Conservation (phyloP, 73 alveolate species). For the Diophrys appendiculata region DNA sequence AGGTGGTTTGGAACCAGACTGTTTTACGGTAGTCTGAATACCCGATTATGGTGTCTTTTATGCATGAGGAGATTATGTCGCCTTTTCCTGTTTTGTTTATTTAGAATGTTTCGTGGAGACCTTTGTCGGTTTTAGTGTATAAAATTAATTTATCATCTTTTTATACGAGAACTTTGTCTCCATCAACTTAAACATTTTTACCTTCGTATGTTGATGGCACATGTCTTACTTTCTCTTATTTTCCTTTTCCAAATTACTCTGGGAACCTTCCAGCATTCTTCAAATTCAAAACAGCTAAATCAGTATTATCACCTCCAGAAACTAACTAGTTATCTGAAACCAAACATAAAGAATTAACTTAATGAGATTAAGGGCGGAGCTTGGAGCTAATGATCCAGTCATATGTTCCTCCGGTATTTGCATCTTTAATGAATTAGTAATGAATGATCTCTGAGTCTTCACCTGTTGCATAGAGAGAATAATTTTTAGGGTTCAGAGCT, state of each 20-base stretch:
- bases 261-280: background rate
- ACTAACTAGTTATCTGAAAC: background rate
- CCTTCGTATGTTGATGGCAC: background rate
- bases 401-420: background rate
- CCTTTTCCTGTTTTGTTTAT: background rate
- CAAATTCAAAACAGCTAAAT: background rate
- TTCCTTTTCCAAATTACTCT: background rate
- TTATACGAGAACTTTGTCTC: background rate
- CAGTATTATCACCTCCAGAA: background rate
- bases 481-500: constrained; percentile 46
- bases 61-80: background rate
- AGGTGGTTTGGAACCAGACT: no score
- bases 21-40: background rate
- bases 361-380: background rate
- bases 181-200: background rate
- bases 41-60: background rate
- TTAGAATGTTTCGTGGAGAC: background rate
- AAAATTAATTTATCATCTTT: background rate
- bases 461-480: constrained; percentile 79
- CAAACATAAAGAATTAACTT: background rate
- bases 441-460: constrained; percentile 54
- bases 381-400: background rate
- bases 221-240: background rate
- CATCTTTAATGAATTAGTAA: background rate
- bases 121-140: background rate